Percentiles rank a stretch among this genome's conserved stretches.
These are phyloP conservation scores for Candida awuae DNA, from an alignment of 805 yeast genomes.

Conservation along the genomic window DNA sequence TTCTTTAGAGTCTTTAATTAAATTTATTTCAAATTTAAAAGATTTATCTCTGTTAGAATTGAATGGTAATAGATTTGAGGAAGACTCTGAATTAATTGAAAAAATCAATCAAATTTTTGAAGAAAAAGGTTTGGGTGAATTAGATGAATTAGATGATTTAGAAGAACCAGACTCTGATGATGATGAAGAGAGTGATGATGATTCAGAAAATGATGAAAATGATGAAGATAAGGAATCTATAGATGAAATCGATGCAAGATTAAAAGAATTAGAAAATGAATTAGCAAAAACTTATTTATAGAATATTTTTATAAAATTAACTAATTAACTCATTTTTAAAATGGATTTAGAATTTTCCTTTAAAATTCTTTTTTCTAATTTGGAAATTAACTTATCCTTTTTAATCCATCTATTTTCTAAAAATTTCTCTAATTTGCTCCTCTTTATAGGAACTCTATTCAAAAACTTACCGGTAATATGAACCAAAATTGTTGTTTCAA, in stretches of 20 bases:
- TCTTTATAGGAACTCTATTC: conserved; percentile 42
- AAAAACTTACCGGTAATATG: conserved; percentile 41
- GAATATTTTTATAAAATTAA: neutral
- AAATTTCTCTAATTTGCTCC: conserved; percentile 61
- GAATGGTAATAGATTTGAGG: conserved; percentile 90
- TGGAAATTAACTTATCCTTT: conserved; percentile 49
- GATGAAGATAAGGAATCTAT: conserved; percentile 43
- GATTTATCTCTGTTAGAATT: conserved; percentile 63
- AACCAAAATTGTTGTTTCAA: conserved; percentile 31
- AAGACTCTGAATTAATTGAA: conserved; percentile 68
- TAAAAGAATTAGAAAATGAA: conserved; percentile 44
- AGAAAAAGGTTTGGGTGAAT: conserved; percentile 67
- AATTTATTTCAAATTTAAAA: conserved; percentile 49
- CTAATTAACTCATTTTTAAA: neutral
- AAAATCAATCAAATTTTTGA: conserved; percentile 55
- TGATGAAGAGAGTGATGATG: conserved; percentile 57
- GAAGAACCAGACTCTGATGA: conserved; percentile 74
- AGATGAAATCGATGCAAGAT: conserved; percentile 26
- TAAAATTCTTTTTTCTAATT: conserved; percentile 26
- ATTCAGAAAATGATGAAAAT: conserved; percentile 41
- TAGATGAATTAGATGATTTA: conserved; percentile 91
- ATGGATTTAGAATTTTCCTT: conserved; percentile 3
- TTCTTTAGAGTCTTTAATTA: conserved; percentile 52
- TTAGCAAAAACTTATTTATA: conserved; percentile 29
- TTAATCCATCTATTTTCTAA: conserved; percentile 64